These are phyloP conservation scores for Penicillium egyptiacum DNA, from an alignment of 495 filamentous ascomycete genomes.

Conservation along the genomic window DNA sequence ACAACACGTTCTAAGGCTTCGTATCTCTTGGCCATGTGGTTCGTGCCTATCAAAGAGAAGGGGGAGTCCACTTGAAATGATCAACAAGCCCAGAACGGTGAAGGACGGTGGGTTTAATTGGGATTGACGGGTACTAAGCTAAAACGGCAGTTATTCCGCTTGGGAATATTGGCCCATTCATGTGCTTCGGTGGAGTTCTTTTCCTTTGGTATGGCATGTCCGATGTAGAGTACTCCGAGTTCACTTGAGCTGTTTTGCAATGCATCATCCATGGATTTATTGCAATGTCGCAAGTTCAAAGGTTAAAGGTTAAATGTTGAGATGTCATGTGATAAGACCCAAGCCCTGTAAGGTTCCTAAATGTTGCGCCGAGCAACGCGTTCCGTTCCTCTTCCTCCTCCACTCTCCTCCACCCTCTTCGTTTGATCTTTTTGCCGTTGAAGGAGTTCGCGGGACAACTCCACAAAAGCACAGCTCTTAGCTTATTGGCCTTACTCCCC, in stretches of 20 bases:
- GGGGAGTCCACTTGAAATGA: slow-evolving; percentile 1
- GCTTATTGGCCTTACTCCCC: slow-evolving; percentile 22
- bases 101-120: slow-evolving; percentile 20
- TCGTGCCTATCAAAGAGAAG: background rate
- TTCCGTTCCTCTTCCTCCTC: background rate
- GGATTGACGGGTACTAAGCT: slow-evolving; percentile 16
- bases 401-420: background rate
- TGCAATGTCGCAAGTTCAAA: background rate
- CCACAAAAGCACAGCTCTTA: slow-evolving; percentile 6
- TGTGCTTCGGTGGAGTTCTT: background rate
- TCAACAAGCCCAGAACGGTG: slow-evolving; percentile 24
- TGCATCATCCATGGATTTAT: background rate
- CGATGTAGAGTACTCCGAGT: too few relatives aligned
- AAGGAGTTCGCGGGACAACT: slow-evolving; percentile 4
- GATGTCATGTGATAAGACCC: slow-evolving; percentile 4
- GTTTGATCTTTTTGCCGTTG: slow-evolving; percentile 1
- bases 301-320: background rate
- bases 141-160: background rate
- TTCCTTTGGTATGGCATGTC: background rate
- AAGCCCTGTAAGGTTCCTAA: background rate
- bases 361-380: background rate
- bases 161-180: background rate
- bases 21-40: slow-evolving; percentile 4
- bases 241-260: background rate
- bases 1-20: background rate